phyloP scores from a whole-genome alignment of 1,139 yeast species.

The Nakaseomyces delphensis region DNA sequence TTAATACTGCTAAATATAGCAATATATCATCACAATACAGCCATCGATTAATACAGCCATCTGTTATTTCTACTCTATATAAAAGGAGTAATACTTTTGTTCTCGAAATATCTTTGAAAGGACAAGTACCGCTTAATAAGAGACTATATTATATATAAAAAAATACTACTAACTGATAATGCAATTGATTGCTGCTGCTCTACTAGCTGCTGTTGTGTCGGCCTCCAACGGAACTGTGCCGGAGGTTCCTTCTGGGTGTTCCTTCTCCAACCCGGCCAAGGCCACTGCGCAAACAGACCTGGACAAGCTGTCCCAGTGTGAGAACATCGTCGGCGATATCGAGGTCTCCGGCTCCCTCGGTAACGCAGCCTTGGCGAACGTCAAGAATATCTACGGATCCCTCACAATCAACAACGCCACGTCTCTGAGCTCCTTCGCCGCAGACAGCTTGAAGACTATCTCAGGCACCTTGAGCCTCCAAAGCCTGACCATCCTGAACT shows the following conservation, averaged over 20 bases:
- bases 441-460: constrained; percentile 69
- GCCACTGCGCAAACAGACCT: constrained; percentile 74
- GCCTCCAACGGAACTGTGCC: constrained; percentile 28
- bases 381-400: constrained; percentile 68
- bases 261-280: constrained; percentile 47
- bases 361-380: constrained; percentile 48
- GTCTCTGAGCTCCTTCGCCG: constrained; percentile 52
- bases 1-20: too few species aligned
- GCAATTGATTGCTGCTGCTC: constrained; percentile 3
- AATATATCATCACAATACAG: too few species aligned
- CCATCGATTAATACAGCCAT: too few species aligned
- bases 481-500: constrained; percentile 56
- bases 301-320: constrained; percentile 64
- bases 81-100: too few species aligned
- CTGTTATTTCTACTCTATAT: not conserved
- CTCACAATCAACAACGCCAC: constrained; percentile 60
- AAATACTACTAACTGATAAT: not conserved
- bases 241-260: constrained; percentile 34
- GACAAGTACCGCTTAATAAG: too few species aligned
- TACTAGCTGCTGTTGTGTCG: constrained; percentile 11
- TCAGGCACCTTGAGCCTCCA: constrained; percentile 58
- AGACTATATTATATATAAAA: not conserved
- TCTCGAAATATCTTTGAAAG: too few species aligned
- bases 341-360: constrained; percentile 55
- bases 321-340: constrained; percentile 73